Conservation (phyloP, 257 asterid genomes). For the Ocimum tenuiflorum region DNA sequence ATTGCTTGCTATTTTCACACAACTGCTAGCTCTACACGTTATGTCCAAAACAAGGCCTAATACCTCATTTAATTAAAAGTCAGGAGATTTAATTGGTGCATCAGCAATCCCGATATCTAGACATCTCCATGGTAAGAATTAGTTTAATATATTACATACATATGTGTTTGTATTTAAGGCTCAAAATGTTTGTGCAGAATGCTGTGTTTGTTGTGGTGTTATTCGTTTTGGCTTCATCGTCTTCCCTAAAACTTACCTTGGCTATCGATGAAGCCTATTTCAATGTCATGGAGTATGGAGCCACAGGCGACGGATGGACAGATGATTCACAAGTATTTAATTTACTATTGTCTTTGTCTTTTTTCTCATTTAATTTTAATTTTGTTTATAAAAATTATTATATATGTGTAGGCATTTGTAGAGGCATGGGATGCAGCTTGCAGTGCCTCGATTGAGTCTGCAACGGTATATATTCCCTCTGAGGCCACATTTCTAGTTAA, state of each 20-base stretch:
- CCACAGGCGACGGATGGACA: conserved; percentile 30
- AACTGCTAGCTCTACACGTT: too few species aligned
- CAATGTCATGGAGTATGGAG: conserved; percentile 57
- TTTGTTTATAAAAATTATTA: not conserved
- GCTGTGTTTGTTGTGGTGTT: conserved; percentile 12
- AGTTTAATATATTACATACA: too few species aligned
- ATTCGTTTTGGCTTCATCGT: conserved; percentile 26
- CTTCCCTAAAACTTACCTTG: conserved; percentile 11
- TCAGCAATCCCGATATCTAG: too few species aligned
- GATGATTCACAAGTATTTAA: conserved; percentile 50
- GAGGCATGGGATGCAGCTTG: conserved; percentile 71
- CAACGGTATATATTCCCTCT: conserved; percentile 48
- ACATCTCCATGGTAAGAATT: too few species aligned
- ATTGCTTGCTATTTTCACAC: too few species aligned
- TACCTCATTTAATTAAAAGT: too few species aligned
- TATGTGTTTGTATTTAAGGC: too few species aligned
- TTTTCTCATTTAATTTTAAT: not conserved
- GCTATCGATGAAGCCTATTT: conserved; percentile 20
- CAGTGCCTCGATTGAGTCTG: conserved; percentile 21
- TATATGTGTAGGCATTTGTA: conserved; percentile 41
- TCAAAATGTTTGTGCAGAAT: conserved; percentile 28
- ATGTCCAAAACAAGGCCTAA: too few species aligned
- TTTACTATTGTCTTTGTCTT: not conserved
- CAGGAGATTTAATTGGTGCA: too few species aligned
- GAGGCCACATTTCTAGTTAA: conserved; percentile 36